Evolutionary conservation across 2,329 filamentous ascomycete species (phyloP).

Genomic region (Sclerotinia sclerotiorum): DNA sequence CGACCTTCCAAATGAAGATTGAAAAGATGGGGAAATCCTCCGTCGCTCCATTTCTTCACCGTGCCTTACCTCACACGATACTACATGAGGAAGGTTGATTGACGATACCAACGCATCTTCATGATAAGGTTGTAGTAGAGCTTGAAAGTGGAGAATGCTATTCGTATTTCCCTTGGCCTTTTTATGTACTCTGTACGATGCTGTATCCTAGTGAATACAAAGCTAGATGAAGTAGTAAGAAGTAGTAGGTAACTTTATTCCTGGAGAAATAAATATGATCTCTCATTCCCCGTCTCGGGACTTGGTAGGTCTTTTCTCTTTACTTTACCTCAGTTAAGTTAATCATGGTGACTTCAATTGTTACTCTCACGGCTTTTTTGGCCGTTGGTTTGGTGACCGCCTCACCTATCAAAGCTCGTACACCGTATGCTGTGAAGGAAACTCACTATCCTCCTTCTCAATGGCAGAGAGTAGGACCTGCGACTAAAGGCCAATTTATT

Average conservation of each 20-base stretch:
- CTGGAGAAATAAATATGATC: not conserved
- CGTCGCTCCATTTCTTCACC: constrained; percentile 2
- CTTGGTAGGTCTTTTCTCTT: not conserved
- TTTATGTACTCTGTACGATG: not conserved
- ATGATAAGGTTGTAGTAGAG: constrained; percentile 19
- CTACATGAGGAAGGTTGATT: constrained; percentile 15
- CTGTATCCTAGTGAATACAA: not conserved
- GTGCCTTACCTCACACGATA: constrained; percentile 18
- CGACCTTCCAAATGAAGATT: constrained; percentile 15
- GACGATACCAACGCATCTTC: not conserved
- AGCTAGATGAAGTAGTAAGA: not conserved
- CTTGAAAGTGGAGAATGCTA: not conserved
- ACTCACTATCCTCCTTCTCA: constrained; percentile 21
- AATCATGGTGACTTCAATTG: constrained; percentile 23
- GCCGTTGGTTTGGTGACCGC: constrained; percentile 13
- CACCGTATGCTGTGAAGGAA: constrained; percentile 25
- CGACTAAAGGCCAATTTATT: constrained; percentile 7
- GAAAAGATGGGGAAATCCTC: constrained; percentile 2
- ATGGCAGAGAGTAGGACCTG: constrained; percentile 23
- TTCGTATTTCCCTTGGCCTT: not conserved
- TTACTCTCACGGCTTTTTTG: not conserved
- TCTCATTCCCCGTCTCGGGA: not conserved
- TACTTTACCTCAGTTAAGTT: not conserved
- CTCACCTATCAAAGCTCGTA: constrained; percentile 24
- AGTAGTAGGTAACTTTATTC: not conserved